phyloP scores from a whole-genome alignment of 352 stramenopile genomes.

The Detonula confervacea region DNA sequence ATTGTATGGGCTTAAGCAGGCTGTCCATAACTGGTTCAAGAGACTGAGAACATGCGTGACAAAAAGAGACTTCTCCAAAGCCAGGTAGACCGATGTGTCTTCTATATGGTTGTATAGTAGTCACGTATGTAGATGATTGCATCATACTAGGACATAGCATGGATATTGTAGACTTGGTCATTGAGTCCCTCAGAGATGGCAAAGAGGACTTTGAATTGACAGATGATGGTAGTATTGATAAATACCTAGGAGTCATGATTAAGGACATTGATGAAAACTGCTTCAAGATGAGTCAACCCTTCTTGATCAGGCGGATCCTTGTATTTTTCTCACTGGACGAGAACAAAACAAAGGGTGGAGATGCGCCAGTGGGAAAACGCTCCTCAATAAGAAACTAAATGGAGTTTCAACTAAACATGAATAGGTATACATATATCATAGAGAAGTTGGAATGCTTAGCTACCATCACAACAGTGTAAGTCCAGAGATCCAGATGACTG shows the following conservation, averaged over 20 bases:
- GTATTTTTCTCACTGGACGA: conserved; percentile 11
- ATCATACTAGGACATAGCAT: conserved; percentile 34
- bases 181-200: neutral
- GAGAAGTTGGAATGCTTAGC: conserved; percentile 55
- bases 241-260: conserved; percentile 53
- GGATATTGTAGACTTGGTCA: neutral
- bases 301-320: conserved; percentile 38
- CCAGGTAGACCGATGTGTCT: conserved; percentile 60
- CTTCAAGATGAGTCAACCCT: conserved; percentile 47
- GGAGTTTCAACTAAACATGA: conserved; percentile 5
- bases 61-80: conserved; percentile 27
- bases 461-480: conserved; percentile 39
- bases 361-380: conserved; percentile 12
- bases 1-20: conserved; percentile 48
- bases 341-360: conserved; percentile 11
- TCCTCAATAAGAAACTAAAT: conserved; percentile 12
- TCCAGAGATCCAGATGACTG: conserved; percentile 49
- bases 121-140: conserved; percentile 60
- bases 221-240: conserved; percentile 26
- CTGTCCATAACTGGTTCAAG: conserved; percentile 22
- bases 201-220: conserved; percentile 17
- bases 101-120: conserved; percentile 47
- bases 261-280: conserved; percentile 8
- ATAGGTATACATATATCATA: neutral
- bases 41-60: conserved; percentile 12